phyloP scores from a whole-genome alignment of 2,329 filamentous ascomycete species.

The Fusarium dlaminii region DNA sequence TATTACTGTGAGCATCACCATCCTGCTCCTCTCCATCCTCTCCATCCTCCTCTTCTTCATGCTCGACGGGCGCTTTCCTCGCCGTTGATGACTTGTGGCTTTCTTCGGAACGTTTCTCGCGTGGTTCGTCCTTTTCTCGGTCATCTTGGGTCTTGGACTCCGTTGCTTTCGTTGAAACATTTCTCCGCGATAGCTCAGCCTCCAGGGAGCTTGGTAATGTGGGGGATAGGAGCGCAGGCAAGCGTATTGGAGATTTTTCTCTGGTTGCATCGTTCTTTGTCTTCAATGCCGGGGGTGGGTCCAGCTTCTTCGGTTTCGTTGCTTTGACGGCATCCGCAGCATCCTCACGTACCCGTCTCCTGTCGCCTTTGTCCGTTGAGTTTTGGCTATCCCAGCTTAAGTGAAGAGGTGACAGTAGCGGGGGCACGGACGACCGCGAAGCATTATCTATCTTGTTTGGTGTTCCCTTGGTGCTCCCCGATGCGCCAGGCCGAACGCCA shows the following conservation, averaged over 20 bases:
- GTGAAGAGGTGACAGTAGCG: slow-evolving; percentile 62
- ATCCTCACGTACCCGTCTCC: slow-evolving; percentile 48
- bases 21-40: slow-evolving; percentile 47
- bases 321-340: slow-evolving; percentile 42
- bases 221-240: slow-evolving; percentile 65
- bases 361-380: slow-evolving; percentile 41
- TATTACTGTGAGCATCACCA: slow-evolving; percentile 44
- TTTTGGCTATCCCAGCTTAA: slow-evolving; percentile 57
- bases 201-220: slow-evolving; percentile 64
- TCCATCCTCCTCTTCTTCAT: slow-evolving; percentile 48
- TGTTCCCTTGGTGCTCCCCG: slow-evolving; percentile 47
- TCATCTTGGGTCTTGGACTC: slow-evolving; percentile 30
- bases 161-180: slow-evolving; percentile 38
- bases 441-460: slow-evolving; percentile 52
- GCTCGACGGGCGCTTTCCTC: slow-evolving; percentile 41
- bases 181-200: slow-evolving; percentile 48
- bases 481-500: slow-evolving; percentile 50
- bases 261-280: slow-evolving; percentile 50
- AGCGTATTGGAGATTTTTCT: slow-evolving; percentile 48
- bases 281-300: slow-evolving; percentile 37
- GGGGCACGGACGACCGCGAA: slow-evolving; percentile 57
- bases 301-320: slow-evolving; percentile 45
- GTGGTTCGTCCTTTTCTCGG: slow-evolving; percentile 31
- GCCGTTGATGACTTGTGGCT: slow-evolving; percentile 31
- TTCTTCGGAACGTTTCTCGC: slow-evolving; percentile 34